These are phyloP conservation scores for Dichomitus squalens DNA, from an alignment of 1,284 basidiomycete species.

Conservation along the genomic window DNA sequence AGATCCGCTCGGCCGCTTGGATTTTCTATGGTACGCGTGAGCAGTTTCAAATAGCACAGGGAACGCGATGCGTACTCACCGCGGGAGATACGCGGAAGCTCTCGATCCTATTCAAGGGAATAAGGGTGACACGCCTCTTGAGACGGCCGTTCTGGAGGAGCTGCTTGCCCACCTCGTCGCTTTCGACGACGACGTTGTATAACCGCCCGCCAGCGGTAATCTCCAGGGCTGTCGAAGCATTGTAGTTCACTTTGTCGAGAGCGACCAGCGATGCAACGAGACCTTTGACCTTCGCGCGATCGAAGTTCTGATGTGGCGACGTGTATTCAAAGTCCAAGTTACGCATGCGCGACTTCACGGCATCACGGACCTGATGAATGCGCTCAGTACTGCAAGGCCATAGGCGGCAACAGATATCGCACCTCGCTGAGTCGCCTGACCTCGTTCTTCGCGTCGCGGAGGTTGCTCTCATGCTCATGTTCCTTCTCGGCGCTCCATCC, in stretches of 20 bases:
- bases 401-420: too few species aligned
- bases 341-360: constrained; percentile 68
- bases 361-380: constrained; percentile 69
- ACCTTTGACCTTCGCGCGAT: constrained; percentile 88
- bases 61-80: constrained; percentile 39
- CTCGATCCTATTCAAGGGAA: constrained; percentile 93
- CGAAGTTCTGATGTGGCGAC: constrained; percentile 81
- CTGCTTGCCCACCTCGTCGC: constrained; percentile 87
- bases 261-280: constrained; percentile 87
- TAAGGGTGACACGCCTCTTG: constrained; percentile 90
- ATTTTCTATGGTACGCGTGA: constrained; percentile 61
- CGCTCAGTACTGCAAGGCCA: neutral
- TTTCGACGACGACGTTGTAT: constrained; percentile 95
- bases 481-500: constrained; percentile 87
- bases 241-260: constrained; percentile 70
- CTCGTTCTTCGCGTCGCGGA: constrained; percentile 59
- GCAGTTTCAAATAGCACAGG: neutral
- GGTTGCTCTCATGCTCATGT: constrained; percentile 56
- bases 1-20: constrained; percentile 73
- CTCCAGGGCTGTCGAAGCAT: constrained; percentile 90
- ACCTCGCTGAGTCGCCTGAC: constrained; percentile 72
- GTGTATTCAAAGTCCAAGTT: constrained; percentile 86
- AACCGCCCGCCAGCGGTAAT: constrained; percentile 90
- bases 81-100: constrained; percentile 65
- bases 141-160: constrained; percentile 84